Evolutionary conservation across 2,329 filamentous ascomycete species (phyloP), one percentile per base, ranked within the genome.

Genomic region (Monosporascus ibericus): DNA sequence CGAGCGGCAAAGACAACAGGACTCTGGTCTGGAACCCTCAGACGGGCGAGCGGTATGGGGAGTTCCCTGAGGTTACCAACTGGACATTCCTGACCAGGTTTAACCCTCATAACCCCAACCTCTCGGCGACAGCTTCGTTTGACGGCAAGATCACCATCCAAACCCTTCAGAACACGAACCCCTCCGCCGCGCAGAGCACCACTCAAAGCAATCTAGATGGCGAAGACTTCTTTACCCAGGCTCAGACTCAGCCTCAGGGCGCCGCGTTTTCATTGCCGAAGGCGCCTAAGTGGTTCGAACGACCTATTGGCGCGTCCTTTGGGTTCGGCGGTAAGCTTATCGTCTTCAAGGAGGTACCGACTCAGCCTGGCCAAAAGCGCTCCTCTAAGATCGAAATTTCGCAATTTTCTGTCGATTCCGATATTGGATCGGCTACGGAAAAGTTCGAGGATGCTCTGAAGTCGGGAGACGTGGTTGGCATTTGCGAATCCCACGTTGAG

Each of bases 1-100:
- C 94, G 2, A 95, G 88, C 60, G 95, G 94, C 60, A 97, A 97
- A 73, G 94, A 99, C 71, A 97, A 97, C 68, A 84, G 90, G 62
- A 96, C 92, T 2, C 81, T 99, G 55, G 85, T 94, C 55, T 99
- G 95, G 94, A 97, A 97, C 70, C 90, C 94, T 1, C 88, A 94
- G 65, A 96, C 88, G 3, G 92, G 92, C 50, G 84, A 94, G 66
- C 79, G 82, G 14, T 87, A 91, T 58, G 94, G 95, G 59, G 92
- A 97, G 71, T 92, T 97, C 66, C 92, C 92, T 5, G 90, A 96
- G 63, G 92, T 95, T 50, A 96, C 92, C n/a, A 99, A 97, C 71
- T 99, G 94, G 92, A 96, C 92, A 6, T 99, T 99, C 76, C 86
- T 92, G 67, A 96, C 94, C 5, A 83, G 87, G 56, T 97, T 95